These are phyloP conservation scores for Alternaria gansuensis DNA, from an alignment of 2,329 filamentous ascomycete species.

Conservation along the genomic window DNA sequence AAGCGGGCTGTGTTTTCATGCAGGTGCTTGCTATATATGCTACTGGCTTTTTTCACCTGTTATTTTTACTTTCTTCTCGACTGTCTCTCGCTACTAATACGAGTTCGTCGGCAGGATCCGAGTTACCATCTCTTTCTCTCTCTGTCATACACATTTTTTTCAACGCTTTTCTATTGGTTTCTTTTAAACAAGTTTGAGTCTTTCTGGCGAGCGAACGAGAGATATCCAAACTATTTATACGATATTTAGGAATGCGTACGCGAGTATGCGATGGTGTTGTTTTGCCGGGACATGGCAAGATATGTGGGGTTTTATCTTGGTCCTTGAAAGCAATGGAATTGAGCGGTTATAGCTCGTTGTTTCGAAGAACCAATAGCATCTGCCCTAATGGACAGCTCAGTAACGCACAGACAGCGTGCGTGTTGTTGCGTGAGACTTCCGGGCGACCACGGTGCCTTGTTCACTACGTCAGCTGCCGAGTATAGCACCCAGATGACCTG, in stretches of 20 bases:
- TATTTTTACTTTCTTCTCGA: neutral
- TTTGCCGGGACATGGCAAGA: no score
- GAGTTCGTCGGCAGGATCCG: constrained; percentile 7
- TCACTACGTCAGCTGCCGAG: neutral
- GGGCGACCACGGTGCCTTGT: neutral
- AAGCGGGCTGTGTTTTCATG: neutral
- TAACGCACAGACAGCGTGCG: neutral
- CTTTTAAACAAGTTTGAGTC: neutral
- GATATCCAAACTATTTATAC: constrained; percentile 5
- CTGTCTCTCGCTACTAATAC: constrained; percentile 20
- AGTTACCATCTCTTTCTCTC: neutral
- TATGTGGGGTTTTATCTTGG: neutral
- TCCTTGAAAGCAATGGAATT: neutral
- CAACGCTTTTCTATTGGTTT: neutral
- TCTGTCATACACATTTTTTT: no score
- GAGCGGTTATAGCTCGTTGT: neutral
- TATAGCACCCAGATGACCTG: neutral
- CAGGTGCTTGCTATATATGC: neutral
- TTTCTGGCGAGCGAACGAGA: neutral
- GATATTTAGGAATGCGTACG: neutral
- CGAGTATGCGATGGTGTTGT: neutral
- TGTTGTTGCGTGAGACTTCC: neutral
- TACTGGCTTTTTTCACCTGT: neutral
- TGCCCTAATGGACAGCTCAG: neutral
- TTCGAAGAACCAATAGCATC: no score